Evolutionary conservation across 1,139 yeast species (phyloP), one percentile per base, ranked within the genome.

Genomic region (Yamadazyma siamensis): DNA sequence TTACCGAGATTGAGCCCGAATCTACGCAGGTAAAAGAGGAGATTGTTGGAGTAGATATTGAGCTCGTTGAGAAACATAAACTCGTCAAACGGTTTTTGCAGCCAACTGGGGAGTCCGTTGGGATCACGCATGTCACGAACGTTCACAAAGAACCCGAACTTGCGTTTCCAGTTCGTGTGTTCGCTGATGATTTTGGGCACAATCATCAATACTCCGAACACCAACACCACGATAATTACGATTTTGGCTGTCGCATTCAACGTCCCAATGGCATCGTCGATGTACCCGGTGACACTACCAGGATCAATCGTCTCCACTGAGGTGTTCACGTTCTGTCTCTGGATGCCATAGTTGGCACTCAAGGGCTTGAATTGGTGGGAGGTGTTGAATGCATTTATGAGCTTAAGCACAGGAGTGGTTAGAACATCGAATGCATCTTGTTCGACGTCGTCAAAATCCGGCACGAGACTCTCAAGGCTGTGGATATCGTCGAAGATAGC

Each of bases 401-500:
- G 33, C n/a, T 36, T 26, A 14, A 40, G 35, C 28, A 57, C 46
- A 2, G 62, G 62, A 3, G 34, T 23, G 5, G 47, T 30, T 4
- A 58, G 25, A 5, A 46, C 15, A 6, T 38, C 40, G 16, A 49
- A 37, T 2, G 56, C 57, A 27, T 67, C 64, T 2, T 53, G 50
- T 35, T 71, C 69, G 6, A 85, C 51, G 14, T 54, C 46, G 2
- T 67, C 64, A 48, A 87, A 82, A 1, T 73, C 69, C 0, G 88
- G 91, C 1, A 82, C 56, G 9, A 73, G 54, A 13, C 37, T 31
- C 20, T 62, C 58, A 22, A 84, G 50, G 1, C 47, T 43, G 5
- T 71, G 68, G 9, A 87, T 59, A 20, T 76, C 71, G 2, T 52
- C 49, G 41, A 81, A 71, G 23, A 86, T 74, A 0, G 77, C 58